Evolutionary conservation across 768 basidiomycete genomes (phyloP).

Genomic region (Tremella yokohamensis): DNA sequence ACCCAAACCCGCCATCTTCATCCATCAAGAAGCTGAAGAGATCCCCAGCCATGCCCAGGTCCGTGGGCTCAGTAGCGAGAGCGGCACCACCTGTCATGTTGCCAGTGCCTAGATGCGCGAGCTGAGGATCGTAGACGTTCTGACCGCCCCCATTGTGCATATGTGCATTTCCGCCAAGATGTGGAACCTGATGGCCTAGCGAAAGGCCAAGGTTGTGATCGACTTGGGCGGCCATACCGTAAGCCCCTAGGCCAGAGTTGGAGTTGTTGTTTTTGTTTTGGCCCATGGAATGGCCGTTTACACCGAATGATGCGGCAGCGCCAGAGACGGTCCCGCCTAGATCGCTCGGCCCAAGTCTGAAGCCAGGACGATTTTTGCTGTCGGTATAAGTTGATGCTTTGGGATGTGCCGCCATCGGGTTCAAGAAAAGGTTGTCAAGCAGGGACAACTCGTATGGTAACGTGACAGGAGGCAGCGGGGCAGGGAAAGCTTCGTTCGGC

Average conservation of each 20-base stretch:
- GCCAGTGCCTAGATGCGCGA: neutral
- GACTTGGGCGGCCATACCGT: slow-evolving; percentile 28
- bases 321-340: neutral
- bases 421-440: slow-evolving; percentile 51
- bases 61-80: neutral
- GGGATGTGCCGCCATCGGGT: slow-evolving; percentile 49
- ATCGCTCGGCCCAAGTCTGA: neutral
- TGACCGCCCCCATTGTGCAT: neutral
- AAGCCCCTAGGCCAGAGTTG: slow-evolving; percentile 19
- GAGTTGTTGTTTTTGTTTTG: neutral
- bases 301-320: neutral
- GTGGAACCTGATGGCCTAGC: neutral
- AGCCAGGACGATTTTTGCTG: slow-evolving; percentile 12
- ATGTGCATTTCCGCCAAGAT: neutral
- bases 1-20: slow-evolving; percentile 34
- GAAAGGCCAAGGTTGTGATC: too few species aligned
- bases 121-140: neutral
- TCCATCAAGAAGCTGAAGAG: slow-evolving; percentile 35
- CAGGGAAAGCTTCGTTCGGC: slow-evolving; percentile 41
- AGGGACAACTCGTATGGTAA: slow-evolving; percentile 50
- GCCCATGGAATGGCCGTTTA: slow-evolving; percentile 7
- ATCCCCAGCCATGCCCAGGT: slow-evolving; percentile 11
- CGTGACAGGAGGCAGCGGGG: slow-evolving; percentile 41
- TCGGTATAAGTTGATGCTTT: slow-evolving; percentile 50
- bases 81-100: neutral